Conservation (phyloP, 345 rosid genomes). For the Syzygium oleosum region DNA sequence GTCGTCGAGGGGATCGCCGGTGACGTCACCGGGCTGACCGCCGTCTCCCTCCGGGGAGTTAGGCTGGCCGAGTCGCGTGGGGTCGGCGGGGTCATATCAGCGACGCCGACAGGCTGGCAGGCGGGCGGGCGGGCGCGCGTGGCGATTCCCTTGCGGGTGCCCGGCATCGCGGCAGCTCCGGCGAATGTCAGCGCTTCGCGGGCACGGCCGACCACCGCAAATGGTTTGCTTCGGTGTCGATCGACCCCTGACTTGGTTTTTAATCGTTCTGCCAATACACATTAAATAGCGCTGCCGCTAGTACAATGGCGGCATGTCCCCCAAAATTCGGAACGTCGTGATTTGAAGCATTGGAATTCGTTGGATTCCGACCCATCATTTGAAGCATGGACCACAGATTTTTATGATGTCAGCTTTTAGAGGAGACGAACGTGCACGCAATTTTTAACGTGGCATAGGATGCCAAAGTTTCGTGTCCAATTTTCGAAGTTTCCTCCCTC, state of each 20-base stretch:
- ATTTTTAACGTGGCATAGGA: too few relatives aligned
- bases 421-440: too few relatives aligned
- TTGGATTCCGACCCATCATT: fast-evolving
- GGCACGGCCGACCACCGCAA: too few relatives aligned
- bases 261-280: background rate
- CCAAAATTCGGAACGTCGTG: background rate
- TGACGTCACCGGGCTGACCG: background rate
- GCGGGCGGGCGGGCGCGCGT: background rate
- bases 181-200: background rate
- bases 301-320: fast-evolving
- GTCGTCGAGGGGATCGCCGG: background rate
- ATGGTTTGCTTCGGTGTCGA: too few relatives aligned
- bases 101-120: background rate
- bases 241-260: too few relatives aligned
- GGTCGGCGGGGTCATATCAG: too few relatives aligned
- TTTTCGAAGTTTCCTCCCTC: too few relatives aligned
- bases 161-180: background rate
- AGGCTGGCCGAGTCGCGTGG: background rate
- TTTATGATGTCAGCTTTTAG: background rate
- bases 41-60: background rate
- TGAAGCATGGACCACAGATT: background rate
- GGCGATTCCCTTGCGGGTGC: background rate
- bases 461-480: too few relatives aligned
- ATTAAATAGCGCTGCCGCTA: background rate
- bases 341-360: background rate